These are phyloP conservation scores for Chrysanthemum seticuspe DNA, from an alignment of 129 eudicot species.

Conservation along the genomic window DNA sequence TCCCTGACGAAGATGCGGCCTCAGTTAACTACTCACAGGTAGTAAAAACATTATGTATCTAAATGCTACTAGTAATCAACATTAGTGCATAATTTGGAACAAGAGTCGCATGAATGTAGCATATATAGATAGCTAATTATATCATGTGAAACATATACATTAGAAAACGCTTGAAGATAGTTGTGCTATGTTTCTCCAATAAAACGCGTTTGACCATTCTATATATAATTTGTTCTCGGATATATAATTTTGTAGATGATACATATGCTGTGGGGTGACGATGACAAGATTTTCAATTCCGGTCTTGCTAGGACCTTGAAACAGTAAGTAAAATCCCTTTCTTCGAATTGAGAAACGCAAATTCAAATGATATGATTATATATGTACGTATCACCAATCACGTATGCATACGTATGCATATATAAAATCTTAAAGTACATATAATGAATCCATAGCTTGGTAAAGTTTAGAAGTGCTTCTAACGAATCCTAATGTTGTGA, in stretches of 20 bases:
- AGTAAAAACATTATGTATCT: constrained; percentile 1
- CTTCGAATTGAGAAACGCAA: no score
- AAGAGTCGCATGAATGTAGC: no score
- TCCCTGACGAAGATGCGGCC: constrained; percentile 39
- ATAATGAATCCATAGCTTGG: not conserved
- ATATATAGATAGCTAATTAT: no score
- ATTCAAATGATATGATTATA: no score
- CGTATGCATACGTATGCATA: not conserved
- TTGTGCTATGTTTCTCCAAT: no score
- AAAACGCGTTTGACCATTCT: no score
- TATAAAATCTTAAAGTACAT: not conserved
- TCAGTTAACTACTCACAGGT: constrained; percentile 40
- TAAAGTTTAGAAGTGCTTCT: not conserved
- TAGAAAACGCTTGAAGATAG: no score
- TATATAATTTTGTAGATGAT: constrained; percentile 31
- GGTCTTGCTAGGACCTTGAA: constrained; percentile 37
- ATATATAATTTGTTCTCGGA: no score
- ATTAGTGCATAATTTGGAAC: not conserved
- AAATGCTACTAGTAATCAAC: no score
- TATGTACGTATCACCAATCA: no score
- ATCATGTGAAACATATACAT: no score
- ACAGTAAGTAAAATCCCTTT: constrained; percentile 28
- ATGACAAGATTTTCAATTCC: constrained; percentile 43
- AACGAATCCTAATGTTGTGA: constrained; percentile 11
- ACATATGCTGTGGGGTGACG: constrained; percentile 57